Evolutionary conservation across 2,329 filamentous ascomycete genomes (phyloP).

Genomic region (Lachnellula arida): DNA sequence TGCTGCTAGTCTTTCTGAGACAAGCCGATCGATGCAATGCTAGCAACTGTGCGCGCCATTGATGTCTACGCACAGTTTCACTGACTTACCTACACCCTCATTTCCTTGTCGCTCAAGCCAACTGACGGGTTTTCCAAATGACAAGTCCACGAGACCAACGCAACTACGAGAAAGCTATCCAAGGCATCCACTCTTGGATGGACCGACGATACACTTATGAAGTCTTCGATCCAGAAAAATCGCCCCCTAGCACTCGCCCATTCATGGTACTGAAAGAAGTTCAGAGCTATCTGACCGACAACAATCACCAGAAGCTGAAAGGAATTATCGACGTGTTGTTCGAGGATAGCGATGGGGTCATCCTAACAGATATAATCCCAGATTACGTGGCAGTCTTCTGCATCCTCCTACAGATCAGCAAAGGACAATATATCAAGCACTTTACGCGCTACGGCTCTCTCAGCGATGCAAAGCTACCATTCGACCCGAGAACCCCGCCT

Average conservation of each 20-base stretch:
- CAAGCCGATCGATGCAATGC: background rate
- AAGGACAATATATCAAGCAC: conserved; percentile 14
- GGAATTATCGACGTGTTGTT: conserved; percentile 1
- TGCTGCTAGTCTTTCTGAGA: background rate
- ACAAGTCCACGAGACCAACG: background rate
- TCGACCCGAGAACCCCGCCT: conserved; percentile 18
- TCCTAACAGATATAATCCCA: conserved; percentile 1
- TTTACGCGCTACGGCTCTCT: conserved; percentile 20
- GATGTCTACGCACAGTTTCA: background rate
- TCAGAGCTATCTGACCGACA: background rate
- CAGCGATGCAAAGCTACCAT: conserved; percentile 22
- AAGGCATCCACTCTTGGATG: background rate
- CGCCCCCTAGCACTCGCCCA: background rate
- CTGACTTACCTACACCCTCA: background rate
- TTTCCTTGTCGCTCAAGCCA: background rate
- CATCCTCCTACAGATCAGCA: conserved; percentile 17
- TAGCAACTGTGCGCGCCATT: background rate
- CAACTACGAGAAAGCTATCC: background rate
- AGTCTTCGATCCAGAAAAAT: conserved; percentile 1
- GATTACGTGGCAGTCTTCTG: conserved; percentile 14
- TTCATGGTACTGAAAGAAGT: conserved; percentile 1
- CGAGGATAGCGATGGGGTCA: background rate
- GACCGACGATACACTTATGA: background rate
- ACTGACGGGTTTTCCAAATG: background rate
- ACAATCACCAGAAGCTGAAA: conserved; percentile 1